Evolutionary conservation across 208 protist species (phyloP).

Genomic region (Crithidia acanthocephali): DNA sequence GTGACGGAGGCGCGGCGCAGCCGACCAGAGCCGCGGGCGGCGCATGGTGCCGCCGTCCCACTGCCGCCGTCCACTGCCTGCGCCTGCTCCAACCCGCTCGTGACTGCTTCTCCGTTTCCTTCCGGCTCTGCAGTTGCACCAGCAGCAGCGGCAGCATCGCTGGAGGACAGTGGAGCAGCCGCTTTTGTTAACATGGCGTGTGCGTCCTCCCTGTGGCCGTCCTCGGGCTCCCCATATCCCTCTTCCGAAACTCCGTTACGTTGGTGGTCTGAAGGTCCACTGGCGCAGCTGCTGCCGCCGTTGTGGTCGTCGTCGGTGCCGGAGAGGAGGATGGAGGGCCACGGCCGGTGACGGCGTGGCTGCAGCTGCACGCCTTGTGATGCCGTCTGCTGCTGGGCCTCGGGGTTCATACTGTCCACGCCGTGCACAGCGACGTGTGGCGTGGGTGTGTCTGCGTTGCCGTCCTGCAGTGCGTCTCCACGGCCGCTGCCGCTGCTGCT

Average conservation of each 20-base stretch:
- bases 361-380: neutral
- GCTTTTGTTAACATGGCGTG: too few species aligned
- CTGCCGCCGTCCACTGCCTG: neutral
- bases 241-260: neutral
- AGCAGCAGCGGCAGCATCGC: too few species aligned
- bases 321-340: slow-evolving; percentile 12
- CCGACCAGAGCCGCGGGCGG: neutral
- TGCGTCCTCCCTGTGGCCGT: neutral
- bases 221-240: neutral
- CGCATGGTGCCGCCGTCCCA: neutral
- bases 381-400: neutral
- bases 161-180: too few species aligned
- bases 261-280: neutral
- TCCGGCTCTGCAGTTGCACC: neutral
- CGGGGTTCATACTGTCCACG: neutral
- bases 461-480: neutral
- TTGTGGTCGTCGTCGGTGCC: slow-evolving; percentile 5
- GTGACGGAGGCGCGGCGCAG: slow-evolving; percentile 3
- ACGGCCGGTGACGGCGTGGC: neutral
- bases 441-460: neutral
- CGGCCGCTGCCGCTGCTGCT: neutral
- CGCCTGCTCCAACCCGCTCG: neutral
- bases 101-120: neutral
- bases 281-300: neutral
- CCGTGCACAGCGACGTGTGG: neutral